phyloP scores from a whole-genome alignment of 2,329 filamentous ascomycete genomes.

The Ascocoryne sarcoides region DNA sequence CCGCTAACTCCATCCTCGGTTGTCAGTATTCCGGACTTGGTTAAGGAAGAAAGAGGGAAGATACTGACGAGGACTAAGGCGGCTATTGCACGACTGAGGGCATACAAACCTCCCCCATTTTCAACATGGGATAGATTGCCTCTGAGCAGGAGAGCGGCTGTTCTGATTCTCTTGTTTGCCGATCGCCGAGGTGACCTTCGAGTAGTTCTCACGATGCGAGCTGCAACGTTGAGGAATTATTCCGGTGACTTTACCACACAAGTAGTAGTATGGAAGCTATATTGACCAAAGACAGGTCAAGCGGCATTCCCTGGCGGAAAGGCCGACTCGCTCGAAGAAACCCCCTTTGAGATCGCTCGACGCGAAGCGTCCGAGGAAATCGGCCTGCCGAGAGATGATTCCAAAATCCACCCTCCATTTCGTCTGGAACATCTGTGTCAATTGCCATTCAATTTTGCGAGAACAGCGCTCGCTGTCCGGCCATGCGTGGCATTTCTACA shows the following conservation, averaged over 20 bases:
- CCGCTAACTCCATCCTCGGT: constrained; percentile 23
- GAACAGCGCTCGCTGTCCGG: constrained; percentile 64
- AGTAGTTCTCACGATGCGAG: constrained; percentile 61
- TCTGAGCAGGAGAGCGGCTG: constrained; percentile 66
- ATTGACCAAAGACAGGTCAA: constrained; percentile 37
- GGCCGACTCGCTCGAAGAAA: constrained; percentile 48
- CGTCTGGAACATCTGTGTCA: constrained; percentile 80
- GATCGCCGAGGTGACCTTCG: constrained; percentile 72
- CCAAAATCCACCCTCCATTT: constrained; percentile 65
- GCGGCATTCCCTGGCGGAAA: constrained; percentile 79
- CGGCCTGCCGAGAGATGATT: constrained; percentile 66
- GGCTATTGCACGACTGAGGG: constrained; percentile 46
- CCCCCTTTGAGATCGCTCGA: constrained; percentile 71
- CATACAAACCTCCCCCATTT: constrained; percentile 52
- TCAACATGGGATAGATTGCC: constrained; percentile 54
- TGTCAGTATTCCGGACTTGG: constrained; percentile 18
- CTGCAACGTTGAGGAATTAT: constrained; percentile 53
- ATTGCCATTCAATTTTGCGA: constrained; percentile 67
- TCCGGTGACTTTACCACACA: constrained; percentile 45
- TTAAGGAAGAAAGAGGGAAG: not conserved
- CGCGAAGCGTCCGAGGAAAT: constrained; percentile 92
- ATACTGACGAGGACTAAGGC: constrained; percentile 15
- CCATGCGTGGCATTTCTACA: constrained; percentile 74
- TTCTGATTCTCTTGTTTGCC: constrained; percentile 80
- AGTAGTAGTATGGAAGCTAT: not conserved